phyloP scores from a whole-genome alignment of 176 grass and related monocot genomes.

The Triticum aestivum region DNA sequence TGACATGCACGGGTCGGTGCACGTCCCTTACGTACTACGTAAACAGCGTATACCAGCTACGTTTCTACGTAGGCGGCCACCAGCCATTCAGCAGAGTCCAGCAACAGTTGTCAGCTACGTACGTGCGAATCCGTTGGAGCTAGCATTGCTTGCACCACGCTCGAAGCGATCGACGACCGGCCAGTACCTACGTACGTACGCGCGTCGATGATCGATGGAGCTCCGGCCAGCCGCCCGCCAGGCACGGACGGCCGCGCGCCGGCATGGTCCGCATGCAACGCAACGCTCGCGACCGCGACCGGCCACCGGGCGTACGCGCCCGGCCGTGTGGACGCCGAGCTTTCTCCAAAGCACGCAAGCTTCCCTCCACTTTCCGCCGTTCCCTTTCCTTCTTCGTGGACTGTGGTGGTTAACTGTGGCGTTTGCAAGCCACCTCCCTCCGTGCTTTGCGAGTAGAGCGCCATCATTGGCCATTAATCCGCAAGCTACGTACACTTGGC shows the following conservation, averaged over 20 bases:
- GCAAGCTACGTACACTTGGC: too few relatives aligned
- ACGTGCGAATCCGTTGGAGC: not conserved
- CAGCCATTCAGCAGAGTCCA: not conserved
- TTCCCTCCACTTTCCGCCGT: not conserved
- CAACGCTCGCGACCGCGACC: constrained; percentile 11
- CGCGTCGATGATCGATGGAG: too few relatives aligned
- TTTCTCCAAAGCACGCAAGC: constrained; percentile 13
- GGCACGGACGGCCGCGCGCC: not conserved
- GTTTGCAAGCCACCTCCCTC: too few relatives aligned
- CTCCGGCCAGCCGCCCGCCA: too few relatives aligned
- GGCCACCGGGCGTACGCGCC: not conserved
- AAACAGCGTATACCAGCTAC: too few relatives aligned
- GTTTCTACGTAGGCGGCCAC: not conserved
- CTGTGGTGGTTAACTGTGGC: too few relatives aligned
- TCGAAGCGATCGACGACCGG: too few relatives aligned
- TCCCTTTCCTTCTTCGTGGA: not conserved
- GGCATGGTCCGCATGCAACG: constrained; percentile 9
- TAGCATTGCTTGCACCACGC: too few relatives aligned
- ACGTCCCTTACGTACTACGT: too few relatives aligned
- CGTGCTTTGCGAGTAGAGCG: too few relatives aligned
- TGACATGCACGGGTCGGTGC: too few relatives aligned
- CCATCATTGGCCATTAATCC: not conserved
- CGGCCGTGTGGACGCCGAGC: constrained; percentile 14
- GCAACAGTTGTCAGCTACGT: not conserved
- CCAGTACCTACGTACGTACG: too few relatives aligned